Conservation (phyloP, 2,329 filamentous ascomycete species). For the Didymella keratinophila region DNA sequence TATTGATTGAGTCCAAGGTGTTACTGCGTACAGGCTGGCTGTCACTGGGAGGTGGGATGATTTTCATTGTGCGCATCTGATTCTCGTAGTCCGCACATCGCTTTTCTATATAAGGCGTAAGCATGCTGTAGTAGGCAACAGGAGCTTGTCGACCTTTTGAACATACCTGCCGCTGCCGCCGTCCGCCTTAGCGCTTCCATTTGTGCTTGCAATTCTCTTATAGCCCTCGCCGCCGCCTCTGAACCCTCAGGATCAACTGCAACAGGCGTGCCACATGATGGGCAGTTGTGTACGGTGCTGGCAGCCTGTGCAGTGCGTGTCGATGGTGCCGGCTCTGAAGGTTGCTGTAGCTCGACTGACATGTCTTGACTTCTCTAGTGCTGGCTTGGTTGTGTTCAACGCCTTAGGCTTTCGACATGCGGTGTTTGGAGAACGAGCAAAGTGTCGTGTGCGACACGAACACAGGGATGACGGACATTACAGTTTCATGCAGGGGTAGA, state of each 20-base stretch:
- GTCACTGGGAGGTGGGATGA: conserved; percentile 9
- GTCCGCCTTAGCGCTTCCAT: conserved; percentile 75
- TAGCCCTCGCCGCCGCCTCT: conserved; percentile 35
- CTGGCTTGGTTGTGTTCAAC: not conserved
- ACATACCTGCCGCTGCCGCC: conserved; percentile 67
- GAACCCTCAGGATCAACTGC: conserved; percentile 21
- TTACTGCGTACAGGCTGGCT: conserved; percentile 31
- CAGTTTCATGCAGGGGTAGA: not conserved
- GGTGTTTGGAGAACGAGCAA: conserved; percentile 4
- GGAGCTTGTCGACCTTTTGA: not conserved
- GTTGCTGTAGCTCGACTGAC: conserved; percentile 12
- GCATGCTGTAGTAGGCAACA: conserved; percentile 5
- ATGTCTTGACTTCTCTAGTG: conserved; percentile 9
- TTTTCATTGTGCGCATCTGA: conserved; percentile 67
- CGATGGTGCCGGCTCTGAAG: conserved; percentile 8
- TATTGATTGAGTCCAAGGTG: conserved; percentile 30
- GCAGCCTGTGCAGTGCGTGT: conserved; percentile 3
- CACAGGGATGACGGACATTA: conserved; percentile 10
- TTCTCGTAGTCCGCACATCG: conserved; percentile 81
- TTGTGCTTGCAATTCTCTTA: conserved; percentile 71
- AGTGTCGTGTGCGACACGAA: conserved; percentile 8
- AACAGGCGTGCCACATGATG: conserved; percentile 41
- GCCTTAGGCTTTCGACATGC: conserved; percentile 6
- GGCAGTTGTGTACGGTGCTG: conserved; percentile 38
- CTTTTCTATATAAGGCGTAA: conserved; percentile 52